Conservation (phyloP, 257 asterid species). For the Penstemon newberryi region DNA sequence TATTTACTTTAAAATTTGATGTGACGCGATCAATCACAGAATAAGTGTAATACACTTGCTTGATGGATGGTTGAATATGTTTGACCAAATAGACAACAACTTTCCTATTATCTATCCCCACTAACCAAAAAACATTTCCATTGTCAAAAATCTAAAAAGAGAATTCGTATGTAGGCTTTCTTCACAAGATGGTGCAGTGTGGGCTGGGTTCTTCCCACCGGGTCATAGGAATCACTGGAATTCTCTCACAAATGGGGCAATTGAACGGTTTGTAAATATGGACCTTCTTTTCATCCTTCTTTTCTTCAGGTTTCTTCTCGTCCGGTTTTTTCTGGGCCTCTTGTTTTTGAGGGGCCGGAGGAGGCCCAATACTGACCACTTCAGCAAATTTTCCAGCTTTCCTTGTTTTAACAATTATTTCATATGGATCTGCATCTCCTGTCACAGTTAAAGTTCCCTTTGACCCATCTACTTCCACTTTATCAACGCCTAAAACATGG, state of each 20-base stretch:
- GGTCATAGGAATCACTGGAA: slow-evolving; percentile 18
- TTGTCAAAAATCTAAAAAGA: background rate
- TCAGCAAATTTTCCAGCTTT: slow-evolving; percentile 46
- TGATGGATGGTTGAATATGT: too few species aligned
- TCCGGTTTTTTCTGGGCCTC: slow-evolving; percentile 35
- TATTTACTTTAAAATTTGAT: too few species aligned
- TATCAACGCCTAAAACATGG: slow-evolving; percentile 44
- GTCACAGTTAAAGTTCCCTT: slow-evolving; percentile 49
- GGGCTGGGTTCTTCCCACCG: slow-evolving; percentile 27
- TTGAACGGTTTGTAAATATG: background rate
- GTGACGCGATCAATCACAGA: too few species aligned
- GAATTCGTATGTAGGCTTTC: background rate
- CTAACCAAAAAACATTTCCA: too few species aligned
- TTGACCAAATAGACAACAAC: too few species aligned
- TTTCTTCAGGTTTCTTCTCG: slow-evolving; percentile 26
- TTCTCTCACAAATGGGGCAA: slow-evolving; percentile 17
- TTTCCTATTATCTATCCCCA: background rate
- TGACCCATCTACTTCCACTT: slow-evolving; percentile 49
- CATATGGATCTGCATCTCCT: slow-evolving; percentile 58
- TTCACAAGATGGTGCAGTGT: slow-evolving; percentile 18
- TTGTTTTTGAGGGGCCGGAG: slow-evolving; percentile 35
- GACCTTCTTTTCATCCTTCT: background rate
- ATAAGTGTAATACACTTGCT: too few species aligned
- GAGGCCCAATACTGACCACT: slow-evolving; percentile 54
- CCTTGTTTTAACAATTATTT: slow-evolving; percentile 40